Conservation (phyloP, 768 basidiomycete species). For the Leccinum uliginosum region DNA sequence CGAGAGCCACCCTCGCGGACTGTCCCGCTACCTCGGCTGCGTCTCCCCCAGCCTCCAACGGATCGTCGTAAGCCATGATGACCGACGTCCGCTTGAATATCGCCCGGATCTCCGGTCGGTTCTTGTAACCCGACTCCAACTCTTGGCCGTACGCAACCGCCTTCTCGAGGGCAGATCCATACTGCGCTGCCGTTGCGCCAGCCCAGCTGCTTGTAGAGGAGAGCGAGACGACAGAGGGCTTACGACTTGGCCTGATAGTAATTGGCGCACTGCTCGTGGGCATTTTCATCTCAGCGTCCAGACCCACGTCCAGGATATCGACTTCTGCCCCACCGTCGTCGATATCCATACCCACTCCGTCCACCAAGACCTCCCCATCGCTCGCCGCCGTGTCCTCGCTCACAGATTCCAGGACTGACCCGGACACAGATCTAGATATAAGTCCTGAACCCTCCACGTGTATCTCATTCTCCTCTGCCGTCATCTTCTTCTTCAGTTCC, state of each 20-base stretch:
- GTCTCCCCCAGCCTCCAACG: conserved; percentile 59
- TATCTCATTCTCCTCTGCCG: conserved; percentile 34
- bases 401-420: conserved; percentile 24
- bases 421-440: conserved; percentile 24
- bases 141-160: conserved; percentile 74
- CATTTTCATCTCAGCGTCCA: conserved; percentile 10
- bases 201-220: conserved; percentile 23
- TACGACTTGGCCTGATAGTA: conserved; percentile 27
- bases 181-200: conserved; percentile 33
- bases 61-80: conserved; percentile 77
- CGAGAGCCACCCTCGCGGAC: conserved; percentile 59
- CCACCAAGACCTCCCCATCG: conserved; percentile 41
- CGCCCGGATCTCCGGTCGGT: conserved; percentile 57
- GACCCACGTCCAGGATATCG: conserved; percentile 7
- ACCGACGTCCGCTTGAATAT: conserved; percentile 73
- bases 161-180: conserved; percentile 55
- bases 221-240: conserved; percentile 26
- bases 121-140: conserved; percentile 64
- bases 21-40: conserved; percentile 66
- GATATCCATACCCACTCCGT: conserved; percentile 59
- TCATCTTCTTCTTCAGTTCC: conserved; percentile 63
- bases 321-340: conserved; percentile 34
- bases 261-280: conserved; percentile 25
- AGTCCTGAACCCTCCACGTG: conserved; percentile 25
- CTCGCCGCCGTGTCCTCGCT: conserved; percentile 33